Evolutionary conservation across 2,329 filamentous ascomycete genomes (phyloP), one percentile per base, ranked within the genome.

Genomic region (Westerdykella ornata): DNA sequence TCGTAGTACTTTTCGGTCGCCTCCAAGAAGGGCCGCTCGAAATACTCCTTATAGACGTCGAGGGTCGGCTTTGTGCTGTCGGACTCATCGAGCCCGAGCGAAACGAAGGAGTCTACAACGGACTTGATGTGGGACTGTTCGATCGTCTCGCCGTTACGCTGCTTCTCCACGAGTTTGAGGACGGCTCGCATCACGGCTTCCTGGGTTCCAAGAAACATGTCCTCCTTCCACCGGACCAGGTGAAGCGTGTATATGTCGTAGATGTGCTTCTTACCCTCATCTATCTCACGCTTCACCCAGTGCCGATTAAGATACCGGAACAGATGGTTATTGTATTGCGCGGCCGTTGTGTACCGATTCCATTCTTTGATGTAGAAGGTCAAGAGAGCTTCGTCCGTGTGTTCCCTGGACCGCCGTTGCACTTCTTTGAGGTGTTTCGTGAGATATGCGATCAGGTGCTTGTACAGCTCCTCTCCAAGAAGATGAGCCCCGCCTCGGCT

Each of bases 241-340:
- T 98, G 92, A 28, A 98, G 72, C 0, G 92, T 98, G 68, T 98
- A 98, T 36, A 98, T 92, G 65, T 98, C 92, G 66, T 94, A 97
- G 6, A 97, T 86, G 58, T 90, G 86, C 73, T 97, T 96, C 72
- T 98, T 97, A 26, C 92, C 92, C 67, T 98, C 92, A 49, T 98
- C 92, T 70, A 98, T 95, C 70, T 98, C 92, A 20, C 92, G 78
- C 75, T 96, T 98, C 2, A 98, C 92, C 92, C 94, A 98, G 69
- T 98, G 92, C 20, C 92, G 81, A 62, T 98, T 98, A 18, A 98
- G 79, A 62, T 98, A 98, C 40, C 84, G 76, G 73, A 98, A 98
- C 6, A 98, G 73, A 63, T 98, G 90, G 68, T 98, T 94, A 65
- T 96, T 92, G 70, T 94, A 98, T 68, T 94, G 94, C 45, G 89